A percentile compares a stretch with the other conserved stretches of the same genome.
Conservation (phyloP, 306 rosid species). For the Quercus variabilis region DNA sequence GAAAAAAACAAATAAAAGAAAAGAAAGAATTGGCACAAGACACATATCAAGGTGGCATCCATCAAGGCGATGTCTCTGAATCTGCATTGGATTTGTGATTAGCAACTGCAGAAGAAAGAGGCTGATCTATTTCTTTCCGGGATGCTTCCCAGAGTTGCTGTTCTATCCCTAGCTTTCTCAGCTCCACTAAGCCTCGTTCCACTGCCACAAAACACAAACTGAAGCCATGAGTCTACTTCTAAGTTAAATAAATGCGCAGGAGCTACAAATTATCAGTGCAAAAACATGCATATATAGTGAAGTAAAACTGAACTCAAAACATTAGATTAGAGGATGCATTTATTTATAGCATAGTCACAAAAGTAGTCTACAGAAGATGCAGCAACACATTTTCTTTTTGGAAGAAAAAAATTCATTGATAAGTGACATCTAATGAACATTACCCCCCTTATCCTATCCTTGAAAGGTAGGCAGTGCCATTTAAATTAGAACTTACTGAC, state of each 20-base stretch:
- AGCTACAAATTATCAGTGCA: background rate
- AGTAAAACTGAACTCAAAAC: background rate
- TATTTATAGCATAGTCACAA: background rate
- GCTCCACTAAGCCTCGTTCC: slow-evolving; percentile 85
- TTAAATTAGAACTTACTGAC: no score
- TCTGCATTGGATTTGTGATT: slow-evolving; percentile 54
- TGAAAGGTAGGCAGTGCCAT: no score
- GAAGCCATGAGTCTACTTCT: background rate
- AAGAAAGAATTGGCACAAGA: slow-evolving; percentile 26
- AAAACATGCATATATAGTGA: background rate
- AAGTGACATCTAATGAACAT: no score
- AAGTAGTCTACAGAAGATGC: background rate
- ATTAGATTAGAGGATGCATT: background rate
- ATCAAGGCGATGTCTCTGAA: slow-evolving; percentile 45
- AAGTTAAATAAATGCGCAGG: slow-evolving; percentile 7
- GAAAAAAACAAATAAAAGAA: slow-evolving; percentile 4
- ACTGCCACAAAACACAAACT: slow-evolving; percentile 43
- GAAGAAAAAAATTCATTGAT: no score
- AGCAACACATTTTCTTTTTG: no score
- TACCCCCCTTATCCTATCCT: no score
- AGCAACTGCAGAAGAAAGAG: slow-evolving; percentile 28
- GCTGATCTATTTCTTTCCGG: slow-evolving; percentile 78
- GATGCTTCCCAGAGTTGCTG: slow-evolving; percentile 98
- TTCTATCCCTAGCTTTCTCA: slow-evolving; percentile 92
- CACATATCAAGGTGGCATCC: slow-evolving; percentile 18